Base-by-base conservation (phyloP, 1,139 yeast genomes). In the Yamadazyma aaseri region DNA sequence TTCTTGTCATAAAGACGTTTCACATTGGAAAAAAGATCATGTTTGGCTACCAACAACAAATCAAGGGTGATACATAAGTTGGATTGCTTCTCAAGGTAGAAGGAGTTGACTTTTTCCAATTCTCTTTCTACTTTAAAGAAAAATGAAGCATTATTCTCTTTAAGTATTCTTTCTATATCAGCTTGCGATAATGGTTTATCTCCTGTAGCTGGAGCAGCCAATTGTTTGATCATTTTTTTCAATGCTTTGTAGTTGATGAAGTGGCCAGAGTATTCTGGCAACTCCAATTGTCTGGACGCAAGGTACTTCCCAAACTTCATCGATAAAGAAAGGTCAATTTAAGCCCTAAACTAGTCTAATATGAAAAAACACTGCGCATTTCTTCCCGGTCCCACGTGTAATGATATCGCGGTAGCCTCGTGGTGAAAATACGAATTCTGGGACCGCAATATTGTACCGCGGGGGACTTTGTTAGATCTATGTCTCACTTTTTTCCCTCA, bases 281-380 rank as follows among this genome's bases (percentile, higher is more conserved):
- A 71, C 59, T 92, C 97, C 48, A 92, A 72, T 64, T 87, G 96
- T 58, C 97, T 78, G 29, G 95, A 85, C 45, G 95, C 97, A 57
- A 92, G 73, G 56, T 89, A 86, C 62, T 92, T 92, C 37, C 97
- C 98, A 60, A 87, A 92, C 72, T 92, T 92, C 98, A 75, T 75
- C 18, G 12, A 18, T 18, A 6, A 18, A 18, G 9, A 6, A 18
- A 18, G 6, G 20, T 18, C 8, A 9, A 18, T 18, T n/a, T n/a
- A n/a, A n/a, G n/a, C n/a, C n/a, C n/a, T n/a, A n/a, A n/a, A n/a
- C n/a, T 18, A 18, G 20, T 7, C 9, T 7, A 18, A 9, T 18
- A 7, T 7, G 6, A 18, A 7, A 18, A 18, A 18, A 7, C 20
- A 9, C 6, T 18, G 20, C 20, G 20, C 20, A 18, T 7, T 18